These are phyloP conservation scores for Monilinia fructigena DNA, from an alignment of 2,329 filamentous ascomycete genomes.

Conservation along the genomic window DNA sequence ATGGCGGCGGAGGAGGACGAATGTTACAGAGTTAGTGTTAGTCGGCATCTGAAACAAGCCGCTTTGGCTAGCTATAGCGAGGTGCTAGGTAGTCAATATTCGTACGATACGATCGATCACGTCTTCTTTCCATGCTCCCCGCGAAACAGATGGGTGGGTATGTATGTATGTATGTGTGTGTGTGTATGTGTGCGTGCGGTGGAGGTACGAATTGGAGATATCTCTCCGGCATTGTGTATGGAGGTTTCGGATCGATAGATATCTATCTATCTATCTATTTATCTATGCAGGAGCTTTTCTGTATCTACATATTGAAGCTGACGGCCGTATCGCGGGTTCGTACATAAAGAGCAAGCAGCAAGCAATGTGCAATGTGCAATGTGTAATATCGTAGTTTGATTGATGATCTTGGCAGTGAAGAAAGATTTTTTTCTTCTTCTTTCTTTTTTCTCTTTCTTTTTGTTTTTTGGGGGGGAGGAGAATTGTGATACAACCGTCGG, in stretches of 20 bases:
- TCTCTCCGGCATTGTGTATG: neutral
- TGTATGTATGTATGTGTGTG: no score
- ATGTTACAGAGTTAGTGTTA: neutral
- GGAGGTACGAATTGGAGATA: neutral
- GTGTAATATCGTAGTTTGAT: neutral
- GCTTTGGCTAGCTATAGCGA: no score
- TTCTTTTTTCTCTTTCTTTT: no score
- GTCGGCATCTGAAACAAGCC: conserved; percentile 23
- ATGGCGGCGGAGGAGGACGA: neutral
- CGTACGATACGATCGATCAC: conserved; percentile 10
- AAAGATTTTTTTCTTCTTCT: neutral
- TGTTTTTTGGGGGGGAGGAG: neutral
- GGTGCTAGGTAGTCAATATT: neutral
- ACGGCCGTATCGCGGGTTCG: neutral
- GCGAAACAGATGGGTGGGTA: neutral
- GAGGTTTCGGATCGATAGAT: conserved; percentile 2
- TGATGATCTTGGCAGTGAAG: conserved; percentile 2
- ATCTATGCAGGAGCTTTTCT: no score
- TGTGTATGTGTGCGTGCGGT: no score
- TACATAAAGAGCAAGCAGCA: neutral
- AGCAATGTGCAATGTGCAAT: neutral
- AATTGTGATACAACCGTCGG: neutral
- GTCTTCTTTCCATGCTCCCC: conserved; percentile 14
- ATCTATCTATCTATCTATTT: no score
- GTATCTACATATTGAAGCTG: neutral